Conservation (phyloP, 345 rosid genomes). For the Dimocarpus longan region DNA sequence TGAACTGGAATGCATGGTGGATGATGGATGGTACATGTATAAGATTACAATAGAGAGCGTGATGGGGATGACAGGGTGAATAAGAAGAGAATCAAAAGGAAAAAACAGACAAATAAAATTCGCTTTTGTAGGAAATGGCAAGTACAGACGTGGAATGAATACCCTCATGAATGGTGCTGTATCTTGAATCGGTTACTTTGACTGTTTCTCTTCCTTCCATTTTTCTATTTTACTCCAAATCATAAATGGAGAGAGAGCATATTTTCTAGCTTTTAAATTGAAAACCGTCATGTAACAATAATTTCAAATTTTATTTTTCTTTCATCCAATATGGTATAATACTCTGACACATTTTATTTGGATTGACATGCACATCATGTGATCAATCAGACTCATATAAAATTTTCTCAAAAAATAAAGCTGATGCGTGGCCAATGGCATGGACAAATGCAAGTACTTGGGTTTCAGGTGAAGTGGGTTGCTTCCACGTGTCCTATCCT, state of each 20-base stretch:
- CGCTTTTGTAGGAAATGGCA: background rate
- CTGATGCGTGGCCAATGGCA: background rate
- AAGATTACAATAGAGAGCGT: no score
- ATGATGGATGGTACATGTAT: background rate
- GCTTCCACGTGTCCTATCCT: constrained; percentile 8
- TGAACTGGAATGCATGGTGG: background rate
- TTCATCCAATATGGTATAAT: background rate
- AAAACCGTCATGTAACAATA: background rate
- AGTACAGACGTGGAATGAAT: background rate
- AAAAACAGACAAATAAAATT: background rate
- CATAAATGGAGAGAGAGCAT: no score
- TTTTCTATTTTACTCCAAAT: background rate
- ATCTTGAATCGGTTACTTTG: constrained; percentile 12
- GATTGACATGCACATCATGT: no score
- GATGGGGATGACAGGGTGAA: background rate
- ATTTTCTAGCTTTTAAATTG: no score
- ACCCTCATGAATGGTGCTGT: background rate
- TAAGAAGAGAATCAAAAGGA: background rate
- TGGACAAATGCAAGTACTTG: background rate
- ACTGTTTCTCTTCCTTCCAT: background rate
- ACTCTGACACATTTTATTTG: background rate
- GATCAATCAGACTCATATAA: background rate
- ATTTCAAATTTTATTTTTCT: background rate
- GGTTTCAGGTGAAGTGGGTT: background rate
- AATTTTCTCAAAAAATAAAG: background rate